Evolutionary conservation across 805 yeast species (phyloP).

Genomic region (Metschnikowia cubensis): DNA sequence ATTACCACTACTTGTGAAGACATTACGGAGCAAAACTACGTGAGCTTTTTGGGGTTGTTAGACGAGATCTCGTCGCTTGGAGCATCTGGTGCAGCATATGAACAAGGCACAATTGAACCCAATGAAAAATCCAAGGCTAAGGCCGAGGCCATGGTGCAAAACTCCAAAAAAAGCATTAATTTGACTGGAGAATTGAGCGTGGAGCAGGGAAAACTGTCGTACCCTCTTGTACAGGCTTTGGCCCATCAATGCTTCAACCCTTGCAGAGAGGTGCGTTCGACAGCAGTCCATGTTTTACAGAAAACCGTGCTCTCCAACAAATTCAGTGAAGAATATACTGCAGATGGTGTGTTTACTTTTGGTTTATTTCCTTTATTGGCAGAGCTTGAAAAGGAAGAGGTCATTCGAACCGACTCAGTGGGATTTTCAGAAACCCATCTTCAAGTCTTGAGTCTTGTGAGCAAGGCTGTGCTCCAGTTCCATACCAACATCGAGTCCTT

Average conservation of each 20-base stretch:
- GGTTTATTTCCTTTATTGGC: constrained; percentile 72
- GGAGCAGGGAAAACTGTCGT: constrained; percentile 37
- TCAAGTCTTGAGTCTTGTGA: constrained; percentile 62
- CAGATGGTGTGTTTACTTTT: constrained; percentile 59
- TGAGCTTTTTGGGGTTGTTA: constrained; percentile 63
- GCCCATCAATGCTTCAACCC: constrained; percentile 90
- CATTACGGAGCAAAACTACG: constrained; percentile 50
- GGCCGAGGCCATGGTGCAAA: constrained; percentile 44
- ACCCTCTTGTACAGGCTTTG: constrained; percentile 72
- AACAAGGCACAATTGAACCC: constrained; percentile 42
- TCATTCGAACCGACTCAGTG: constrained; percentile 48
- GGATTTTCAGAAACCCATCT: constrained; percentile 66
- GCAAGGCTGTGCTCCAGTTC: constrained; percentile 48
- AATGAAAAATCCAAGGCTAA: constrained; percentile 41
- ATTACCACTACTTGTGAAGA: constrained; percentile 29
- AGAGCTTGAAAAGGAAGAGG: constrained; percentile 64
- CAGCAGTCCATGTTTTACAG: constrained; percentile 62
- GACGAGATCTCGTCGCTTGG: constrained; percentile 83
- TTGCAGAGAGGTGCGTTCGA: constrained; percentile 67
- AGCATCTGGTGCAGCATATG: constrained; percentile 74
- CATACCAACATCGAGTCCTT: constrained; percentile 18
- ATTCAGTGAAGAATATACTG: constrained; percentile 36
- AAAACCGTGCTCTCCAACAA: constrained; percentile 43
- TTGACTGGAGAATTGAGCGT: constrained; percentile 52
- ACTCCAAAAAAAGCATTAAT: constrained; percentile 58